phyloP scores from a whole-genome alignment of 176 grass and related monocot species.

The Guadua angustifolia region DNA sequence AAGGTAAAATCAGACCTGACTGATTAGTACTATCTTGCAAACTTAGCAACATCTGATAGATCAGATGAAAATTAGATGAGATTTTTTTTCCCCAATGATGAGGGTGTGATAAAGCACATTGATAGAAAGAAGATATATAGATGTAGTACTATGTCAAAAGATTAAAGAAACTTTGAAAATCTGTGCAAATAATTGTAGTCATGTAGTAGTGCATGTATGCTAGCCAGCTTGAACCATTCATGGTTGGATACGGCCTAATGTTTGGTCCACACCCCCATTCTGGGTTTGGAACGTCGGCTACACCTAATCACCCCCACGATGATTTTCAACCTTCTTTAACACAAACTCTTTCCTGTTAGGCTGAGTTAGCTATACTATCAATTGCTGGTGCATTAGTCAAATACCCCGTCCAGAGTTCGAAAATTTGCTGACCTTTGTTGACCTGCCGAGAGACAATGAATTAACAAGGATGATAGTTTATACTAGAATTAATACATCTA shows the following conservation, averaged over 20 bases:
- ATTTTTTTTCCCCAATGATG: neutral
- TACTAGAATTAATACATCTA: too few species aligned
- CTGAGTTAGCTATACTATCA: constrained; percentile 21
- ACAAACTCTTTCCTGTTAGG: neutral
- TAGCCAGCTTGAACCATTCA: neutral
- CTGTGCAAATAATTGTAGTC: neutral
- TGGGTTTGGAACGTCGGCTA: constrained; percentile 22
- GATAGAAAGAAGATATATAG: neutral
- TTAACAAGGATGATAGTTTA: too few species aligned
- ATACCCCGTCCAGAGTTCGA: neutral
- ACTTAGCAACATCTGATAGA: too few species aligned
- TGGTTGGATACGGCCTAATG: constrained; percentile 52
- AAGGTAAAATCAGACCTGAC: too few species aligned
- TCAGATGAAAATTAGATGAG: too few species aligned
- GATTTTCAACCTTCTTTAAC: constrained; percentile 32
- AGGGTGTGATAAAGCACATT: neutral
- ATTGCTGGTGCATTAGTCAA: neutral
- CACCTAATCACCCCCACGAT: neutral
- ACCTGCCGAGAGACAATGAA: neutral
- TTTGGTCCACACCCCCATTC: constrained; percentile 43
- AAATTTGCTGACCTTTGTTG: neutral
- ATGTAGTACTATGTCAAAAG: neutral
- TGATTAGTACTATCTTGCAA: too few species aligned
- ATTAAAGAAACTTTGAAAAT: neutral
- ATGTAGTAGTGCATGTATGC: neutral